Evolutionary conservation across 345 rosid genomes (phyloP), one percentile per base, ranked within the genome.

Genomic region (Abelmoschus esculentus): DNA sequence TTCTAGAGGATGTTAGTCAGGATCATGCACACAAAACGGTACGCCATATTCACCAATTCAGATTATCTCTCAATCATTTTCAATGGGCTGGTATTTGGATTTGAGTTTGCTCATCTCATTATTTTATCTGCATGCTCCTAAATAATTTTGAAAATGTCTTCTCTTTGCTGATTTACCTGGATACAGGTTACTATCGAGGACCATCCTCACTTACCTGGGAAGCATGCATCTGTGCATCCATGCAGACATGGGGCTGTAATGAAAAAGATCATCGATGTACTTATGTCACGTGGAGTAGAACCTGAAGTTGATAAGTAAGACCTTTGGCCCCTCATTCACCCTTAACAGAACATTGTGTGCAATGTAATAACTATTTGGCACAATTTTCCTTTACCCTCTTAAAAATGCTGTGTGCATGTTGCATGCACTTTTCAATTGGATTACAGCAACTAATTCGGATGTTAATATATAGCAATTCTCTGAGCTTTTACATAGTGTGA

Each of bases 191-290:
- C 98, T 15, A 95, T 95, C 72, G 99, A 92, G 80, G 99, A 90
- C 74, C 99, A 95, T 78, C 92, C 99, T 15, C 99, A 95, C 76
- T 85, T 92, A 75, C 89, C 97, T 54, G 98, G 99, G 74, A 95
- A 95, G 79, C 99, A 92, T 63, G 99, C 99, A 14, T 95, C 99
- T 64, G 91, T 95, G 42, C 99, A 95, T 82, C 99, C 99, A 53
- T 95, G 99, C 77, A 84, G 85, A 60, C 99, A 95, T 81, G 99
- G 97, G 12, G 99, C 99, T 54, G 99, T 95, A 36, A 95, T 95
- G 99, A 95, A 95, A 86, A 95, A 91, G 81, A 91, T 95, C 56
- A 95, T 92, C 76, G 99, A 92, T 78, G 96, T 91, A 26, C 74
- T 90, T 68, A 87, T 95, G 97, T 90, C 98, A 3, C 97, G 81